Evolutionary conservation across 176 grass and related monocot genomes (phyloP), one percentile per base, ranked within the genome.

Genomic region (Zoysia japonica): DNA sequence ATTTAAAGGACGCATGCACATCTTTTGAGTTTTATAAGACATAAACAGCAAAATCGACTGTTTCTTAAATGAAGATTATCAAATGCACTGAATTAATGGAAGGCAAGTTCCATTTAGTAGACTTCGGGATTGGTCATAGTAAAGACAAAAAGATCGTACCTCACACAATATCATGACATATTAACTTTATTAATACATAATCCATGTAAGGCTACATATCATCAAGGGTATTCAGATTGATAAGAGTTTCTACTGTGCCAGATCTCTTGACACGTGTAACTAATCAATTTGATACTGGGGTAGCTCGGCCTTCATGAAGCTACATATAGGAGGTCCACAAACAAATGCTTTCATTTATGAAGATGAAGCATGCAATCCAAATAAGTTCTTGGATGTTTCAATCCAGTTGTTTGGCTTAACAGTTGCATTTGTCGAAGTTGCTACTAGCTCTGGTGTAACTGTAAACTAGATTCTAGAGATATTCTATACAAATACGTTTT

Each of bases 331-430:
- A 69, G 41, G 40, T 78, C 17, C 0, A 65, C 13, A 41, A 13
- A 6, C 3, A 6, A 42, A 65, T 65, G 10, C 37, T 67, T 79
- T 66, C 64, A 68, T 52, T 43, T 82, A 40, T 1, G 40, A 82
- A 56, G 39, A 49, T 52, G 12, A 41, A 73, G n/a, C 28, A 47
- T 36, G 19, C 46, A 46, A 11, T 65, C 39, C 28, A 60, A 63
- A 81, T 35, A 74, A 56, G 19, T 75, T 45, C 46, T 65, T 44
- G 13, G 46, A 74, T 64, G 38, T 64, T 82, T 13, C 42, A 52
- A 38, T 75, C 40, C 5, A 3, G n/a, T 75, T 11, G 2, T n/a
- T 67, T 56, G 11, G 14, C n/a, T 55, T 71, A 54, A 46, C 11
- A 47, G 19, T 66, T 52, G 55, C 28, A 46, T 55, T 5, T 38